These are phyloP conservation scores for Rubia occidens DNA, from an alignment of 305 asterid species.

Conservation along the genomic window DNA sequence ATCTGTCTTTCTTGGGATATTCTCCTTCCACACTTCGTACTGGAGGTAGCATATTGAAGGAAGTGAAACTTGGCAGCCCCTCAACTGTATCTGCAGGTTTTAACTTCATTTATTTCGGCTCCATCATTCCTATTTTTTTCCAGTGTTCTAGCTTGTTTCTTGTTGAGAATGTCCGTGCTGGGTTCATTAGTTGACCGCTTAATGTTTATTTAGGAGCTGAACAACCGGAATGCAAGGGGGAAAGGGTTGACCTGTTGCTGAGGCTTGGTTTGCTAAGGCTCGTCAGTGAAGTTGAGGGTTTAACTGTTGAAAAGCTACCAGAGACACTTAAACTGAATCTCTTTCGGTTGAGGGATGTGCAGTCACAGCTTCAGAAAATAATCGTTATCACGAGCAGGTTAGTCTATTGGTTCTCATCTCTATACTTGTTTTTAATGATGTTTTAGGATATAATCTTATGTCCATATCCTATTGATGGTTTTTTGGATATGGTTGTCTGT, in stretches of 20 bases:
- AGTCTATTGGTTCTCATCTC: constrained; percentile 3
- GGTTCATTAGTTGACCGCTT: neutral
- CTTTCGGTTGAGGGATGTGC: constrained; percentile 50
- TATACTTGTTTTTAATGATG: neutral
- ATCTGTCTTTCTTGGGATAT: constrained; percentile 31
- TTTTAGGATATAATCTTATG: neutral
- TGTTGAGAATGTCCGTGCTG: neutral
- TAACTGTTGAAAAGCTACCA: constrained; percentile 55
- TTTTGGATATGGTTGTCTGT: neutral
- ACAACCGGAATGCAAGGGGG: constrained; percentile 61
- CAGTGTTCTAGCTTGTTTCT: constrained; percentile 10
- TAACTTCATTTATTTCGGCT: neutral
- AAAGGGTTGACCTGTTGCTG: constrained; percentile 50
- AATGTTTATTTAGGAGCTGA: constrained; percentile 27
- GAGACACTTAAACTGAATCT: constrained; percentile 75
- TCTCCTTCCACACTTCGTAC: constrained; percentile 62
- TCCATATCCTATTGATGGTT: neutral
- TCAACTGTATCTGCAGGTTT: neutral
- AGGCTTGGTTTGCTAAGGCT: constrained; percentile 68
- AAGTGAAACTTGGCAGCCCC: constrained; percentile 16
- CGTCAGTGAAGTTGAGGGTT: constrained; percentile 51
- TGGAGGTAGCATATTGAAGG: constrained; percentile 54
- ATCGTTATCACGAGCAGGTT: constrained; percentile 71
- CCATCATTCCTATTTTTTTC: neutral
- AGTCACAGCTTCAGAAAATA: constrained; percentile 69